Conservation (phyloP, 192 early-diverging fungal genomes). For the Chytriomyces sp. region DNA sequence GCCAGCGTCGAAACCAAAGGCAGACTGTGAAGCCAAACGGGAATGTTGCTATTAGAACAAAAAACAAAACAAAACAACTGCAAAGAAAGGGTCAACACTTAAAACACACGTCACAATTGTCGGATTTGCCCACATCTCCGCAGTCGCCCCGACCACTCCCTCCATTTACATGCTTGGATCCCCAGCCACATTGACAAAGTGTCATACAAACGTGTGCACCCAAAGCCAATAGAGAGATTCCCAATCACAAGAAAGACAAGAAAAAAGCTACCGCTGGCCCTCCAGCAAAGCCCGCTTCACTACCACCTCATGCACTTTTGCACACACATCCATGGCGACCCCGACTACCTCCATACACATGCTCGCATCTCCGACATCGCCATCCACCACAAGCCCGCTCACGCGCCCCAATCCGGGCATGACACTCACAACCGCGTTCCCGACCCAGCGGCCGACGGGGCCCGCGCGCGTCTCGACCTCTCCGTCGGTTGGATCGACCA, state of each 20-base stretch:
- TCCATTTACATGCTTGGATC: too few species aligned
- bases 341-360: slow-evolving; percentile 60
- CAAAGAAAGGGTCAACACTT: too few species aligned
- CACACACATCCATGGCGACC: slow-evolving; percentile 73
- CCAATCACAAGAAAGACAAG: background rate
- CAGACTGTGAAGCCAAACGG: too few species aligned
- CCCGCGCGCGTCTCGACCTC: slow-evolving; percentile 51
- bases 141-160: too few species aligned
- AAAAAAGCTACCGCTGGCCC: background rate
- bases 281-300: slow-evolving; percentile 13
- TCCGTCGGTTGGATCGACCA: slow-evolving; percentile 47
- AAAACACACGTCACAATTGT: too few species aligned
- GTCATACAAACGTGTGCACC: too few species aligned
- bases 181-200: too few species aligned
- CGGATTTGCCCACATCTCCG: too few species aligned
- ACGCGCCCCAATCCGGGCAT: slow-evolving; percentile 82
- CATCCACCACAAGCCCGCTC: slow-evolving; percentile 75
- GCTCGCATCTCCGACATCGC: slow-evolving; percentile 52
- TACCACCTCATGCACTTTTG: slow-evolving; percentile 66
- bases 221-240: too few species aligned
- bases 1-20: too few species aligned
- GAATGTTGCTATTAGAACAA: too few species aligned
- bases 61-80: too few species aligned
- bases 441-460: slow-evolving; percentile 40
- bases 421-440: slow-evolving; percentile 68